Evolutionary conservation across 495 filamentous ascomycete genomes (phyloP).

Genomic region (Trichoderma reesei): DNA sequence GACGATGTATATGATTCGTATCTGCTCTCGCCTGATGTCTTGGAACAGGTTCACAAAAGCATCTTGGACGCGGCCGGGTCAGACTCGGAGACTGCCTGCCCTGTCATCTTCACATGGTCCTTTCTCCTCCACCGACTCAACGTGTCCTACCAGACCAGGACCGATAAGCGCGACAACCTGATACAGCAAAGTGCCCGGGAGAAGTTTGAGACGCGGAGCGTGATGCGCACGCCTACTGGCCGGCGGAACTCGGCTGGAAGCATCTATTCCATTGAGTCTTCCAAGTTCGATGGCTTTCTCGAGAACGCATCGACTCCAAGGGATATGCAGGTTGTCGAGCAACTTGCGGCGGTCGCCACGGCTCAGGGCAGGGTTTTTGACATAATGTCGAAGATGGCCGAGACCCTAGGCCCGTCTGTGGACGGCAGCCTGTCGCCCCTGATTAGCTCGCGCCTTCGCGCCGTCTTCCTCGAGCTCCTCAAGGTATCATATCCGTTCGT

Average conservation of each 20-base stretch:
- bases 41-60: constrained; percentile 55
- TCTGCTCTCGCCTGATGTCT: constrained; percentile 31
- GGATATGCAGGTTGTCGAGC: constrained; percentile 27
- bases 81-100: constrained; percentile 44
- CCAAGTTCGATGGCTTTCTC: constrained; percentile 38
- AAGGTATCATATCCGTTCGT: constrained; percentile 44
- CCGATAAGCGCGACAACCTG: constrained; percentile 49
- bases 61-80: constrained; percentile 41
- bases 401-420: constrained; percentile 34
- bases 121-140: constrained; percentile 61
- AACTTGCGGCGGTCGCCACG: constrained; percentile 40
- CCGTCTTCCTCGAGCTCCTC: constrained; percentile 55
- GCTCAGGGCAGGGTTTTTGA: constrained; percentile 50
- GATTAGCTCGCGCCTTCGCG: constrained; percentile 44
- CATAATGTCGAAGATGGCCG: constrained; percentile 48
- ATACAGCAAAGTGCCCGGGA: constrained; percentile 54
- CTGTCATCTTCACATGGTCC: constrained; percentile 67
- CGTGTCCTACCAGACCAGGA: constrained; percentile 46
- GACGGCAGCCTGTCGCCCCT: constrained; percentile 35
- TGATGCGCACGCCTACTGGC: constrained; percentile 23
- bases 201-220: constrained; percentile 35
- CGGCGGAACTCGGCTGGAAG: constrained; percentile 41
- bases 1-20: constrained; percentile 20
- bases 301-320: constrained; percentile 29
- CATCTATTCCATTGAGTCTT: constrained; percentile 39